phyloP scores from a whole-genome alignment of 2,329 filamentous ascomycete species.

The Trichoderma endophyticum region DNA sequence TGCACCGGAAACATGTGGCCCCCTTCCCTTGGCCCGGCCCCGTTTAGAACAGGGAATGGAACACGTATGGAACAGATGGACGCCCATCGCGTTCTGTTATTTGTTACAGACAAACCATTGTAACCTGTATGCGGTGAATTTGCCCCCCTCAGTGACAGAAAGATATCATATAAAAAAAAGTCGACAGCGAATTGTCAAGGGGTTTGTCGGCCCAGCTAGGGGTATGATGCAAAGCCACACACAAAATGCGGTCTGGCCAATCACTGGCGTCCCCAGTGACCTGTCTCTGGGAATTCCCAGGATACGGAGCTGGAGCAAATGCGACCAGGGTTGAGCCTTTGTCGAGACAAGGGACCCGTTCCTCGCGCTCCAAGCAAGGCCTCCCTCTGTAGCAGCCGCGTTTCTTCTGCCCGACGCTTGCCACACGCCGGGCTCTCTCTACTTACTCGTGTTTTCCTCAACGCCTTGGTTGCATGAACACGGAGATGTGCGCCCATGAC shows the following conservation, averaged over 20 bases:
- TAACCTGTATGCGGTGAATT: neutral
- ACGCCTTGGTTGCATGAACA: constrained; percentile 9
- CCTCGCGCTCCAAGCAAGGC: neutral
- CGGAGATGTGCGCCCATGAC: constrained; percentile 8
- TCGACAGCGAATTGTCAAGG: neutral
- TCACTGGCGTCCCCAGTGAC: constrained; percentile 29
- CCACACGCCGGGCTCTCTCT: neutral
- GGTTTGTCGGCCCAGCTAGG: constrained; percentile 6
- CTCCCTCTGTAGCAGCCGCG: neutral
- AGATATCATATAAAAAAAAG: neutral
- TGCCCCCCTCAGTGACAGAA: neutral
- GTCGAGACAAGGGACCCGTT: neutral
- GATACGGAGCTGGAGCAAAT: constrained; percentile 28
- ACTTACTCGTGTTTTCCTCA: neutral
- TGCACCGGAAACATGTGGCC: neutral
- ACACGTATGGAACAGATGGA: constrained; percentile 3
- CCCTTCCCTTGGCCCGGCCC: constrained; percentile 1
- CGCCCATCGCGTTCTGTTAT: neutral
- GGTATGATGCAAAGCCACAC: neutral
- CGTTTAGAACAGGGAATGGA: neutral
- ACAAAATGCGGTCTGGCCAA: constrained; percentile 23
- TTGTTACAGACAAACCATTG: neutral
- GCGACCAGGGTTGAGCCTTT: constrained; percentile 5
- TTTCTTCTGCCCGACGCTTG: neutral
- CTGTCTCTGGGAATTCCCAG: constrained; percentile 28